Evolutionary conservation across 2,329 filamentous ascomycete genomes (phyloP).

Genomic region (Akanthomyces uredinophilus): DNA sequence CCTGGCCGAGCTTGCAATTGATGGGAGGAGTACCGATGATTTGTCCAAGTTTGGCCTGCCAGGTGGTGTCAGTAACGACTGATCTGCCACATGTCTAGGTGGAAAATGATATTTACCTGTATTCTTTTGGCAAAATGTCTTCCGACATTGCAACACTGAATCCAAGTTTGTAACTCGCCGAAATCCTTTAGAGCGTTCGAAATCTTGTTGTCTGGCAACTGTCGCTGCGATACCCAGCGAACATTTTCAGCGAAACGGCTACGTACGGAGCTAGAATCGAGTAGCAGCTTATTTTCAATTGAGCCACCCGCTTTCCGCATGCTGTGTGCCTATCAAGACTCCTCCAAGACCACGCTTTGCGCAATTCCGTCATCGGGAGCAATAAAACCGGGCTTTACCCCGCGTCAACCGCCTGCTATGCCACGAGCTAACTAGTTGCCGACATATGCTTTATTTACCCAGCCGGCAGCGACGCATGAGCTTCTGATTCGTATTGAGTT

Average conservation of each 20-base stretch:
- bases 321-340: neutral
- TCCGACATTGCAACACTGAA: too few relatives aligned
- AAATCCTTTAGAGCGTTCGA: too few relatives aligned
- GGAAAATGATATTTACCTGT: neutral
- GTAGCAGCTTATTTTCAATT: neutral
- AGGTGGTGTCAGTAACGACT: neutral
- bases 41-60: constrained; percentile 18
- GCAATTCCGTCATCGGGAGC: neutral
- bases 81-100: neutral
- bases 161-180: too few relatives aligned
- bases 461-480: neutral
- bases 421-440: too few relatives aligned
- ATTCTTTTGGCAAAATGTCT: neutral
- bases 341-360: neutral
- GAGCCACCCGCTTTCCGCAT: neutral
- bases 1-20: constrained; percentile 22
- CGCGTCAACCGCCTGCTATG: neutral
- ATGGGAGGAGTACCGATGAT: constrained; percentile 20
- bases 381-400: neutral
- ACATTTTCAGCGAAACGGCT: neutral
- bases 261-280: neutral
- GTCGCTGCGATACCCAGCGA: neutral
- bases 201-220: neutral
- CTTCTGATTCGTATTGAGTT: neutral
- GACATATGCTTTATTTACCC: neutral